Evolutionary conservation across 1,139 yeast species (phyloP).

Genomic region (Starmera stellimalicola): DNA sequence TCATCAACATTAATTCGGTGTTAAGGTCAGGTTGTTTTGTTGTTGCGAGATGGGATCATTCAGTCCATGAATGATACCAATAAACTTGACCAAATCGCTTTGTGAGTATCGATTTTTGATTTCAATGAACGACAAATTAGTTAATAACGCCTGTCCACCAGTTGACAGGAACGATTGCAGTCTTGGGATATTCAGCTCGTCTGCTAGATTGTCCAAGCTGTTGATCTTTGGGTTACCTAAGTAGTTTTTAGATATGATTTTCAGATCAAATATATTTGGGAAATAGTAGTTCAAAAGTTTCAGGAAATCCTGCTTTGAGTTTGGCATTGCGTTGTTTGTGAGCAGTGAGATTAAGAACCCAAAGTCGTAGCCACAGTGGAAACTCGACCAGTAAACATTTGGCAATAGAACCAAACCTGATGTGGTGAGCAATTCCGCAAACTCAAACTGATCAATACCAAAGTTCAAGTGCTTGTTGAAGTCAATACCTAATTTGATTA

Average conservation of each 20-base stretch:
- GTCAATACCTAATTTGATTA: conserved; percentile 78
- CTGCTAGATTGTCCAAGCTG: conserved; percentile 31
- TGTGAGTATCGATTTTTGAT: conserved; percentile 29
- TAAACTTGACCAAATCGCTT: conserved; percentile 28
- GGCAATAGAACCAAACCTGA: conserved; percentile 76
- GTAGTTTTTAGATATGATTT: conserved; percentile 57
- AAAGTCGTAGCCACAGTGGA: conserved; percentile 91
- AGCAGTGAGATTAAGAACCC: conserved; percentile 80
- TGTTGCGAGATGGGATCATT: not conserved
- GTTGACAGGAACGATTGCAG: conserved; percentile 39
- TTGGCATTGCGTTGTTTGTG: conserved; percentile 71
- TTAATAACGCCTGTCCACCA: conserved; percentile 40
- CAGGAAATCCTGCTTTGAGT: conserved; percentile 70
- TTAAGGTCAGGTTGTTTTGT: not conserved
- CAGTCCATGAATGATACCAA: conserved; percentile 48
- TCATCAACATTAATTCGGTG: no score
- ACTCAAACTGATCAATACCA: conserved; percentile 74
- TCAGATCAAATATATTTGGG: conserved; percentile 80
- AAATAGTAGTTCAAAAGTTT: conserved; percentile 65
- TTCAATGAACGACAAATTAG: conserved; percentile 51
- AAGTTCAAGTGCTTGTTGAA: conserved; percentile 64
- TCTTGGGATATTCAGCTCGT: conserved; percentile 47
- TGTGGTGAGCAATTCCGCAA: conserved; percentile 78
- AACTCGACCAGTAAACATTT: conserved; percentile 79
- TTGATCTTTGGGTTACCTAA: conserved; percentile 1